phyloP scores from a whole-genome alignment of 371 early-diverging fungal species.

The Mucor indicus region DNA sequence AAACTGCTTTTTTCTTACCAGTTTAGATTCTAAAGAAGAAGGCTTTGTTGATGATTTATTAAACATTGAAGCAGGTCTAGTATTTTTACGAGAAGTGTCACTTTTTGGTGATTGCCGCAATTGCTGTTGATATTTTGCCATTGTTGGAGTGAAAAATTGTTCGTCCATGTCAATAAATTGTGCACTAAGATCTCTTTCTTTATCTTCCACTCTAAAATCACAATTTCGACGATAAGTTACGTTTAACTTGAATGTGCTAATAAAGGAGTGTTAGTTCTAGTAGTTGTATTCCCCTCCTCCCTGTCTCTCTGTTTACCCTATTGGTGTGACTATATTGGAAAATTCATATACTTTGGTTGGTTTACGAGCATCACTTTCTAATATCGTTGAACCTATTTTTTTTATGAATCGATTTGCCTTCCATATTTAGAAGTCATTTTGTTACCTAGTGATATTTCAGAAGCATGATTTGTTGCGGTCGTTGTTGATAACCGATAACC shows the following conservation, averaged over 20 bases:
- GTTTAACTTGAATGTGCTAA: conserved; percentile 68
- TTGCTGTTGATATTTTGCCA: conserved; percentile 55
- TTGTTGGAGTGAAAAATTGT: conserved; percentile 37
- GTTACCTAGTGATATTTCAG: conserved; percentile 64
- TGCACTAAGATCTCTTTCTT: conserved; percentile 35
- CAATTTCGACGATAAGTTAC: conserved; percentile 80
- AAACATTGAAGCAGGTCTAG: not conserved
- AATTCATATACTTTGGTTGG: conserved; percentile 58
- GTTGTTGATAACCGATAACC: conserved; percentile 64
- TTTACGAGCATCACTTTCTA: conserved; percentile 52
- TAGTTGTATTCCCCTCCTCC: no score
- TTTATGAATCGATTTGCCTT: not conserved
- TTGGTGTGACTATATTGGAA: conserved; percentile 70
- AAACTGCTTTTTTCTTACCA: no score
- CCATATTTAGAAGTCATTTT: not conserved
- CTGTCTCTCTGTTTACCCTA: no score
- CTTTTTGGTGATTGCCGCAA: not conserved
- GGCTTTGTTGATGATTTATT: not conserved
- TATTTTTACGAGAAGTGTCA: not conserved
- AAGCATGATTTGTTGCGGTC: conserved; percentile 4
- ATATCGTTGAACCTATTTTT: conserved; percentile 40
- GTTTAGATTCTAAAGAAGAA: no score
- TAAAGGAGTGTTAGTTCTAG: no score
- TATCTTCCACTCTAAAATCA: conserved; percentile 70
- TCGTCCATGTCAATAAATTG: conserved; percentile 41